These are phyloP conservation scores for Rhododendron molle DNA, from an alignment of 148 eudicot genomes.

Conservation along the genomic window DNA sequence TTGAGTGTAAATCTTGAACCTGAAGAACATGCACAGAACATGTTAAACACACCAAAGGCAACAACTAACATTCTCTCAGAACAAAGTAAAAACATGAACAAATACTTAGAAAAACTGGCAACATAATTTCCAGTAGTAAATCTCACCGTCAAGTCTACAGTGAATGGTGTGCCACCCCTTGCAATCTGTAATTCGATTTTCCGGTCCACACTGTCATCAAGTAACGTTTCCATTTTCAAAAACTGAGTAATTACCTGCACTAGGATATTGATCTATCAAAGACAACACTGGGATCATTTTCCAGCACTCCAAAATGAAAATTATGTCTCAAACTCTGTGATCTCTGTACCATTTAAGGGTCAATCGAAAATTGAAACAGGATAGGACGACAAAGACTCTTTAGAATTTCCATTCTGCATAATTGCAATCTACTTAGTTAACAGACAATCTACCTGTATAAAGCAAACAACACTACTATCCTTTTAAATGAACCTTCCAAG, in stretches of 20 bases:
- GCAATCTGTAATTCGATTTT: constrained; percentile 75
- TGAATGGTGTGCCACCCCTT: constrained; percentile 89
- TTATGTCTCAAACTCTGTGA: neutral
- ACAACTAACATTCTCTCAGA: neutral
- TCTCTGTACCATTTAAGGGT: neutral
- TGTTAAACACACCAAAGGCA: neutral
- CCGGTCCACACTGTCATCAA: constrained; percentile 79
- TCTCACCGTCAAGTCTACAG: constrained; percentile 63
- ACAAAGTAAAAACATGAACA: neutral
- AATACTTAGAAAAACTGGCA: neutral
- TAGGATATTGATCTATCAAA: constrained; percentile 16
- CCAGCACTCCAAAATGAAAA: neutral
- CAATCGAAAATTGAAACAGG: neutral
- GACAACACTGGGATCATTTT: neutral
- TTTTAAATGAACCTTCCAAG: neutral
- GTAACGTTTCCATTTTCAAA: constrained; percentile 73
- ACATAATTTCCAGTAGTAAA: neutral
- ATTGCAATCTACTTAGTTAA: neutral
- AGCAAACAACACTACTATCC: neutral
- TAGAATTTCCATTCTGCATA: neutral
- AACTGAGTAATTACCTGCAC: constrained; percentile 93
- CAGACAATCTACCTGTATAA: neutral
- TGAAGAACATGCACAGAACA: constrained; percentile 33
- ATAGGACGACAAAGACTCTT: neutral
- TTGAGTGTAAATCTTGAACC: constrained; percentile 90